Percentiles rank a stretch among this genome's conserved stretches.
Evolutionary conservation across 2,329 filamentous ascomycete genomes (phyloP).

Genomic region (Fusarium vanettenii): DNA sequence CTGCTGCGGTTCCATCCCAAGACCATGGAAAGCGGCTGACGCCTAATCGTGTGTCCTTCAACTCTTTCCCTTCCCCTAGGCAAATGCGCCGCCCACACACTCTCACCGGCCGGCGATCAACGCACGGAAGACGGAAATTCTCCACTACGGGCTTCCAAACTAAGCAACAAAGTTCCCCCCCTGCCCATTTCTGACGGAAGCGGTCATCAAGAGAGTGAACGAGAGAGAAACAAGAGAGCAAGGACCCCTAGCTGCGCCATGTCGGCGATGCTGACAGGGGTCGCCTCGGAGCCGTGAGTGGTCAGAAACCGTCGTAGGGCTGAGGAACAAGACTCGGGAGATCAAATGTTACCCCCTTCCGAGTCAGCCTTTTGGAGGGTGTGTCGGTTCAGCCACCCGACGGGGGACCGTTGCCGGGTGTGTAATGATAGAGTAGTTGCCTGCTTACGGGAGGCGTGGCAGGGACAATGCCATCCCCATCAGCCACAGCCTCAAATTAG

Average conservation of each 20-base stretch:
- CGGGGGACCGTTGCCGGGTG: conserved; percentile 16
- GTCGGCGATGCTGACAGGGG: conserved; percentile 39
- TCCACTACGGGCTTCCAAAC: conserved; percentile 31
- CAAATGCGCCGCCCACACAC: conserved; percentile 10
- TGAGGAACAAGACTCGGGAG: conserved; percentile 25
- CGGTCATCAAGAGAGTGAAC: conserved; percentile 22
- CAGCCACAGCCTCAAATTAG: conserved; percentile 38
- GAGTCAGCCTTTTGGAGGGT: conserved; percentile 5
- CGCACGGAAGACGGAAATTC: not conserved
- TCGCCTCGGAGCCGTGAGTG: conserved; percentile 24
- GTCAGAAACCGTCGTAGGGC: conserved; percentile 32
- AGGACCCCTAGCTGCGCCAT: conserved; percentile 30
- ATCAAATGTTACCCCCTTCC: not conserved
- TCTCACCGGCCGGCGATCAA: conserved; percentile 3
- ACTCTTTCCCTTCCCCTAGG: not conserved
- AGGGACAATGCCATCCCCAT: conserved; percentile 14
- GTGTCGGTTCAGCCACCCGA: conserved; percentile 5
- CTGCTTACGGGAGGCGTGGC: conserved; percentile 28
- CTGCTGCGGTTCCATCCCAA: conserved; percentile 8
- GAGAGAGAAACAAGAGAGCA: not conserved
- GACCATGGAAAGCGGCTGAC: conserved; percentile 32
- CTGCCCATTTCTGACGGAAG: conserved; percentile 17
- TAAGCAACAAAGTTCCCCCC: conserved; percentile 20
- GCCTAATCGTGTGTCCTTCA: conserved; percentile 17
- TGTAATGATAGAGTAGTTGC: not conserved